These are phyloP conservation scores for Davidsoniella eucalypti DNA, from an alignment of 2,329 filamentous ascomycete genomes.

Conservation along the genomic window DNA sequence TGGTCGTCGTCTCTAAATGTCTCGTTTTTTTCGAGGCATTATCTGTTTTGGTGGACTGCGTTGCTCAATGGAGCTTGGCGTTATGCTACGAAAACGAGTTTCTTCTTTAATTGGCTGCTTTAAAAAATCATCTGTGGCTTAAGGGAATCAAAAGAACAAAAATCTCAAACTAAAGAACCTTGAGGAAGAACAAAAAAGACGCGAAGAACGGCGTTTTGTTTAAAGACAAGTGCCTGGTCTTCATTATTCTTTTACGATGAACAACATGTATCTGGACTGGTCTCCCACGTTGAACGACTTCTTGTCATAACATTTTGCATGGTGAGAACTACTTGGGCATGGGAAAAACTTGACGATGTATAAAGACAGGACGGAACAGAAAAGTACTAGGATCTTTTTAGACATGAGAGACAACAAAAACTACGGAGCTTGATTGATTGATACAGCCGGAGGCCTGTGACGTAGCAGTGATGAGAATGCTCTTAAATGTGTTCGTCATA, in stretches of 20 bases:
- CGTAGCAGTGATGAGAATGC: too few relatives aligned
- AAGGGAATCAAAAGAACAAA: constrained; percentile 14
- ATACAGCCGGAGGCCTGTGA: too few relatives aligned
- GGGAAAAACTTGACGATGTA: too few relatives aligned
- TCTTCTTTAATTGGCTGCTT: constrained; percentile 14
- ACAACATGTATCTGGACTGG: constrained; percentile 14
- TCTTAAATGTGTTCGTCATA: too few relatives aligned
- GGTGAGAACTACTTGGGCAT: too few relatives aligned
- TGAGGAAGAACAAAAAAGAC: constrained; percentile 14
- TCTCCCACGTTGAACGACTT: constrained; percentile 9
- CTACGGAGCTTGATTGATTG: too few relatives aligned
- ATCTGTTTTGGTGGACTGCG: constrained; percentile 13
- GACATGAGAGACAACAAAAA: too few relatives aligned
- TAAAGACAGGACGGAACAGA: too few relatives aligned
- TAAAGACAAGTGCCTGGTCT: constrained; percentile 9
- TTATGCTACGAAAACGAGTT: constrained; percentile 13
- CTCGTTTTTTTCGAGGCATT: constrained; percentile 7
- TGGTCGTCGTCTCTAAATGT: constrained; percentile 94
- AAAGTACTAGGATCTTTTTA: too few relatives aligned
- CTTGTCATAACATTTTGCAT: neutral
- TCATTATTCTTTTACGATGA: constrained; percentile 14
- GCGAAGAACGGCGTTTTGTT: constrained; percentile 12
- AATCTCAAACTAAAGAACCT: constrained; percentile 12
- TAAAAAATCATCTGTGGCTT: constrained; percentile 11
- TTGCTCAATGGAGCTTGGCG: constrained; percentile 11